Evolutionary conservation across 139 green algal species (phyloP).

Genomic region (Ettlia oleoabundans): DNA sequence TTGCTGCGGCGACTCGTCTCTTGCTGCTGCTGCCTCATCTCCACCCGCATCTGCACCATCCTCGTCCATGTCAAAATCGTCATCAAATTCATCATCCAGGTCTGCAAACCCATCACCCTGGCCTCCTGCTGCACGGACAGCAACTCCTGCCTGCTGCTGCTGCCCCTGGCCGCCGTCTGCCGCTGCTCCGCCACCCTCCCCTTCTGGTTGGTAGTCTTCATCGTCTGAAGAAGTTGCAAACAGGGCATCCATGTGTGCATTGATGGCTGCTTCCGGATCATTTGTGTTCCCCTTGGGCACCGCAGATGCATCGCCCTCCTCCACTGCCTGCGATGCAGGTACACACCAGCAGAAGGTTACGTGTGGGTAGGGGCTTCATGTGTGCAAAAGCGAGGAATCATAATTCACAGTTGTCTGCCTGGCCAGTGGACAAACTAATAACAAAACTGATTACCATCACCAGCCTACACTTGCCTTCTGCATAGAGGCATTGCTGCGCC

Average conservation of each 20-base stretch:
- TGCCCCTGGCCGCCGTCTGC: too few relatives aligned
- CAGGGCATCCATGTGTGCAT: slow-evolving; percentile 58
- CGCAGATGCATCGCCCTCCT: slow-evolving; percentile 21
- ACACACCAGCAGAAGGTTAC: not conserved
- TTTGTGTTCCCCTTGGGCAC: slow-evolving; percentile 3
- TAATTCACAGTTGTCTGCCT: too few relatives aligned
- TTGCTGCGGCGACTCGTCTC: too few relatives aligned
- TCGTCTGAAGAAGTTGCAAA: slow-evolving; percentile 43
- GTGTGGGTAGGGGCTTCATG: too few relatives aligned
- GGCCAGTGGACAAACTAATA: too few relatives aligned
- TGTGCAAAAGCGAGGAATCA: too few relatives aligned
- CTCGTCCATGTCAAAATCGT: slow-evolving; percentile 19
- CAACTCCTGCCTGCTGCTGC: too few relatives aligned
- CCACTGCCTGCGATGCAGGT: slow-evolving; percentile 11
- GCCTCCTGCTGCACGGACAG: too few relatives aligned
- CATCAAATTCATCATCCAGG: slow-evolving; percentile 81
- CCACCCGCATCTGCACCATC: not conserved
- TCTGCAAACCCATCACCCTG: slow-evolving; percentile 40
- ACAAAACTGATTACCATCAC: too few relatives aligned
- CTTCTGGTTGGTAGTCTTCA: slow-evolving; percentile 29
- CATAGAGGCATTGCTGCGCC: slow-evolving; percentile 41
- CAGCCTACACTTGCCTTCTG: slow-evolving; percentile 29
- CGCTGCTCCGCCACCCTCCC: not conserved
- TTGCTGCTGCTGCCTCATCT: not conserved
- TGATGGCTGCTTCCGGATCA: not conserved